Evolutionary conservation across 2,329 filamentous ascomycete species (phyloP), one percentile per base, ranked within the genome.

Genomic region (Camptophora hylomeconis): DNA sequence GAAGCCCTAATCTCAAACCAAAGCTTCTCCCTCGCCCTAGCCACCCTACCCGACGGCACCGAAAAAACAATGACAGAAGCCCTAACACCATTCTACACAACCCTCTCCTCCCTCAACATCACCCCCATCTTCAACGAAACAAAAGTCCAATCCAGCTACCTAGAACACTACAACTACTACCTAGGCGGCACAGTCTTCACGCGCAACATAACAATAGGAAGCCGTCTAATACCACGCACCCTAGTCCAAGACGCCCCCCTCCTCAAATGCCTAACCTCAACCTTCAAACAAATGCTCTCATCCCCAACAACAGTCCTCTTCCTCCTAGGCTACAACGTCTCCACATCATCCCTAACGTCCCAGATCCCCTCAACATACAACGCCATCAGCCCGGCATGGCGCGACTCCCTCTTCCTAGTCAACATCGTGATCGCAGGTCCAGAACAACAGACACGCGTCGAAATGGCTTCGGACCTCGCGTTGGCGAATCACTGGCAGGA

Each of bases 1-100:
- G 58, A 24, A 44, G 61, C 1, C 49, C 51, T 14, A 45, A 48
- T 6, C 50, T 53, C 5, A 53, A 58, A 21, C 47, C 56, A 24
- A 57, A 47, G 18, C 47, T 63, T 10, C 10, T 51, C 30, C 51
- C 58, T 16, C n/a, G 6, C 25, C 8, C 10, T 23, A 5, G 12
- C 30, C 11, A 23, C 33, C 15, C 20, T 34, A 14, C 19, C 31
- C 7, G 20, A 24, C 16, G 35, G 32, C 14, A 28, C 13, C 20
- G 12, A 34, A 10, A 40, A 39, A 17, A 28, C 39, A 3, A 16
- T 24, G 11, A 17, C 30, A 16, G 23, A 40, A 15, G 23, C 36
- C 13, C 28, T 26, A 11, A 15, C 19, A n/a, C 37, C 37, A 9
- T 22, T 44, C 5, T 11, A 11, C 5, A 33, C 37, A 3, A 21